Conservation (phyloP, 2,329 filamentous ascomycete genomes). For the Phaeoacremonium minimum region DNA sequence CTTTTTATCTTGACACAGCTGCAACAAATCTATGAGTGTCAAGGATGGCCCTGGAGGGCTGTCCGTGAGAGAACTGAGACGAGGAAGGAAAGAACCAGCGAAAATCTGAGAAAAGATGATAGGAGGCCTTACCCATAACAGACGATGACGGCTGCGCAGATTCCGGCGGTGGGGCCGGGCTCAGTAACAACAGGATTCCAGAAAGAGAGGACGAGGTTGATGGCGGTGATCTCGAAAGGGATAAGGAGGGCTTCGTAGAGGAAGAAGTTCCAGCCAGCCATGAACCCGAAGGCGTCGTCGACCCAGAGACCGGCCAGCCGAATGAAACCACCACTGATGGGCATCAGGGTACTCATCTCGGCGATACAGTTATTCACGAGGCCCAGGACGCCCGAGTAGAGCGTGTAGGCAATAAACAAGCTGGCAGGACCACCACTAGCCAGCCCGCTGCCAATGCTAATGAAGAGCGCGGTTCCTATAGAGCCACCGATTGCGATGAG, state of each 20-base stretch:
- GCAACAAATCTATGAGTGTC: too few relatives aligned
- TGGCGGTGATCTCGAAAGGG: constrained; percentile 34
- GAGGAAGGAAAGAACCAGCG: neutral
- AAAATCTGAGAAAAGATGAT: neutral
- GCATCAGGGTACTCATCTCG: constrained; percentile 61
- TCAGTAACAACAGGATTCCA: constrained; percentile 39
- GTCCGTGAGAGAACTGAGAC: neutral
- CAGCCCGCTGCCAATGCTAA: constrained; percentile 55
- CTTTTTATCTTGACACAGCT: too few relatives aligned
- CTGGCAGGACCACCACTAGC: constrained; percentile 38
- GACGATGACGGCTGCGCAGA: constrained; percentile 52
- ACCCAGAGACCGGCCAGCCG: constrained; percentile 62
- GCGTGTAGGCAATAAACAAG: constrained; percentile 53
- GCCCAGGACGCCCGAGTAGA: constrained; percentile 52
- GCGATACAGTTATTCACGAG: constrained; percentile 63
- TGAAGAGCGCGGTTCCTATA: constrained; percentile 55
- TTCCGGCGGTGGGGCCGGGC: constrained; percentile 36
- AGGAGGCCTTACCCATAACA: constrained; percentile 47
- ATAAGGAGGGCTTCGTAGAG: constrained; percentile 34
- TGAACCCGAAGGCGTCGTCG: constrained; percentile 61
- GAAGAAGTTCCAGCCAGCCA: constrained; percentile 39
- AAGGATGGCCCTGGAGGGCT: too few relatives aligned
- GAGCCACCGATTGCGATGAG: constrained; percentile 55
- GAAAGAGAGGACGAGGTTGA: constrained; percentile 36
- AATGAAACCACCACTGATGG: constrained; percentile 59